Base-by-base conservation (phyloP, 2,329 filamentous ascomycete species). In the Podosphaera xanthii region DNA sequence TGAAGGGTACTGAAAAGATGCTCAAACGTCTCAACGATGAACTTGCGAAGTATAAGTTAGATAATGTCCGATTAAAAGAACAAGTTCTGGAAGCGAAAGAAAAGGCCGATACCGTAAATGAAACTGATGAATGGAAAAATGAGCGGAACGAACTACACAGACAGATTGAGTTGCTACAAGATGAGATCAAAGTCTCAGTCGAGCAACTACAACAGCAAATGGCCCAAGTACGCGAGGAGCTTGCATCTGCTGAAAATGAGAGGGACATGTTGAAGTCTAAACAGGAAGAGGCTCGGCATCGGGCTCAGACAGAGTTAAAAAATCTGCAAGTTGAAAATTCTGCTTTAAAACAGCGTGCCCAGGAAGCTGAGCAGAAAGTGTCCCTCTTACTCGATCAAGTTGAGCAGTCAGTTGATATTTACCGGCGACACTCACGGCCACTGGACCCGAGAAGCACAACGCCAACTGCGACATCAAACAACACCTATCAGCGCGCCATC, bases 1-100 rank as follows among this genome's bases (percentile, higher is more conserved):
- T 98, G 65, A 94, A 95, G 72, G 92, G 92, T 60, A 97, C 92
- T 1, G 92, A 98, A 72, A 97, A 96, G 78, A 96, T 98, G 89
- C 80, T 98, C 56, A 90, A 92, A 72, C 91, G 94, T 71, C 91
- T 98, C 77, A 97, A 97, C 74, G 89, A 96, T 67, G 92, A 98
- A 72, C 77, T 98, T n/a, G 78, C 85, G 59, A 87, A 89, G 60
- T 92, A 94, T 73, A 97, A 97, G 77, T 73, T 81, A 10, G 86
- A 92, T 62, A 96, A 96, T 67, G 75, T 77, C 22, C 85, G 86
- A 61, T 76, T 98, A 48, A 90, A 92, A 70, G 79, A 82, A 54
- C 88, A 96, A 67, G 75, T 96, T n/a, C 78, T 84, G 44, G 76
- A 79, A 59, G 75, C 82, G 58, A 83, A 80, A 70, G 81, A 77